Conservation (phyloP, 352 stramenopile species). For the Globisporangium cylindrosporum region DNA sequence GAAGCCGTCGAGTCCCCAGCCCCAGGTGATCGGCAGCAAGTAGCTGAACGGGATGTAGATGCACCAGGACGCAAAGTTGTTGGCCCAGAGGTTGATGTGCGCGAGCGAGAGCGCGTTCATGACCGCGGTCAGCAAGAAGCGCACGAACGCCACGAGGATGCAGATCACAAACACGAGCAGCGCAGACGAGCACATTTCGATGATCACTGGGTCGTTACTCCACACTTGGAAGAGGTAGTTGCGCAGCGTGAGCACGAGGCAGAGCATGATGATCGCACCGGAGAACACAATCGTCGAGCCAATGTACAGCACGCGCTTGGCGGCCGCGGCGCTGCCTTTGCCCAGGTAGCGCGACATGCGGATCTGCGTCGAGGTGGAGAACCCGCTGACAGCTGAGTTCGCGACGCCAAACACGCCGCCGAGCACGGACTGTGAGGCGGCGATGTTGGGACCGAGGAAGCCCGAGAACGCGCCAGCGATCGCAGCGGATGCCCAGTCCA, state of each 20-base stretch:
- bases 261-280: slow-evolving; percentile 32
- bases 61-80: slow-evolving; percentile 52
- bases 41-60: slow-evolving; percentile 49
- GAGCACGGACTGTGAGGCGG: slow-evolving; percentile 40
- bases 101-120: slow-evolving; percentile 45
- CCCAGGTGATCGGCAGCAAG: slow-evolving; percentile 38
- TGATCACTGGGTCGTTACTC: slow-evolving; percentile 42
- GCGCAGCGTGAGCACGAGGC: slow-evolving; percentile 31
- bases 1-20: slow-evolving; percentile 47
- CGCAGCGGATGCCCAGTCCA: slow-evolving; percentile 45
- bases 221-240: slow-evolving; percentile 42
- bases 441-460: slow-evolving; percentile 46
- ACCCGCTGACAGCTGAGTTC: slow-evolving; percentile 45
- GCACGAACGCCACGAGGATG: slow-evolving; percentile 51
- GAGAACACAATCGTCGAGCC: slow-evolving; percentile 34
- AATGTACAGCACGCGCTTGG: slow-evolving; percentile 44
- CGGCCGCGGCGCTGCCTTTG: slow-evolving; percentile 35
- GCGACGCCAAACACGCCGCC: slow-evolving; percentile 43
- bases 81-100: slow-evolving; percentile 45
- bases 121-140: slow-evolving; percentile 40
- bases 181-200: slow-evolving; percentile 37
- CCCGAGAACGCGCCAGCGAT: slow-evolving; percentile 42
- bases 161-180: slow-evolving; percentile 48
- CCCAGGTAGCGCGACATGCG: slow-evolving; percentile 52
- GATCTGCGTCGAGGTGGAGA: slow-evolving; percentile 48